These are phyloP conservation scores for Aspergillus neoniger DNA, from an alignment of 2,329 filamentous ascomycete species.

Conservation along the genomic window DNA sequence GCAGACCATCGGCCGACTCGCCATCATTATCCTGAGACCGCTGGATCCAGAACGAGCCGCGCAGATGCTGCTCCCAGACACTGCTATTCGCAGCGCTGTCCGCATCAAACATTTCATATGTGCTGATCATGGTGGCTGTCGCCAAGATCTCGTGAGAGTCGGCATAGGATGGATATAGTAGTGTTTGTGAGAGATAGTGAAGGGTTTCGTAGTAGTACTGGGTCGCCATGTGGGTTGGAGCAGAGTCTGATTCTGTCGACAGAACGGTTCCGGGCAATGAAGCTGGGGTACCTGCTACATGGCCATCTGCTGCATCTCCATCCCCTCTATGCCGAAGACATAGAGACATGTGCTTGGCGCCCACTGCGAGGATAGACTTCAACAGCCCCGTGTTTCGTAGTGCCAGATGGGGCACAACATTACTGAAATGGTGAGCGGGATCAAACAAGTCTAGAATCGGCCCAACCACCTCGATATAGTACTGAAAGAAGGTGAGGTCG, in stretches of 20 bases:
- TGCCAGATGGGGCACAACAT: conserved; percentile 12
- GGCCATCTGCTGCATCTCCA: no score
- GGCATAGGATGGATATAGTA: conserved; percentile 59
- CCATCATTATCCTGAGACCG: conserved; percentile 62
- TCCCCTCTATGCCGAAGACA: no score
- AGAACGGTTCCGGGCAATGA: no score
- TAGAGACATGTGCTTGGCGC: no score
- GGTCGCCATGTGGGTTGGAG: conserved; percentile 13
- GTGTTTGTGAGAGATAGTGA: conserved; percentile 60
- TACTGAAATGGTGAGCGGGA: conserved; percentile 19
- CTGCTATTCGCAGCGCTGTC: conserved; percentile 38
- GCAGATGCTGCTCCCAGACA: conserved; percentile 63
- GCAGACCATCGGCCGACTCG: conserved; percentile 55
- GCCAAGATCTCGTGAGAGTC: conserved; percentile 56
- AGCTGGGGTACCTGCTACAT: no score
- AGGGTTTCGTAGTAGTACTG: conserved; percentile 65
- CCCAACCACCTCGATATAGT: conserved; percentile 16
- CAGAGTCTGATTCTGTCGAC: no score
- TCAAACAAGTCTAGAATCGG: conserved; percentile 23
- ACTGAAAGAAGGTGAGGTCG: conserved; percentile 13
- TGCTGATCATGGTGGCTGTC: conserved; percentile 61
- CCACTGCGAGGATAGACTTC: no score
- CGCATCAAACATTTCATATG: conserved; percentile 64
- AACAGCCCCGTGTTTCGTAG: no score
- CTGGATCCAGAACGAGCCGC: conserved; percentile 67